Evolutionary conservation across 176 grass and related monocot species (phyloP).

Genomic region (Zea luxurians): DNA sequence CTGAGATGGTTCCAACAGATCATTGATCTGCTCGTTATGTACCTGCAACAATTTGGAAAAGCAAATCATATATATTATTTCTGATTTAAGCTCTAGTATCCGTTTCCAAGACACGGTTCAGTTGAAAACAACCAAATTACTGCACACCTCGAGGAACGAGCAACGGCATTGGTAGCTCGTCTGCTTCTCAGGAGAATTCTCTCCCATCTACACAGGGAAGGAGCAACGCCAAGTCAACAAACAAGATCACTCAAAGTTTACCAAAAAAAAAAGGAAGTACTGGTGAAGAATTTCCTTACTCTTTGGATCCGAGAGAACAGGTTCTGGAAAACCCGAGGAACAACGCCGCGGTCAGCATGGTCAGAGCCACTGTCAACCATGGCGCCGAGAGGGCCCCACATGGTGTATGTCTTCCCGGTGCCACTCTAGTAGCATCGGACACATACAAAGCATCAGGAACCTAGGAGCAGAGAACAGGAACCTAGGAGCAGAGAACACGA

Average conservation of each 20-base stretch:
- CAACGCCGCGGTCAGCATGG: conserved; percentile 52
- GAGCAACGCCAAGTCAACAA: conserved; percentile 9
- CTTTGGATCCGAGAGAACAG: conserved; percentile 73
- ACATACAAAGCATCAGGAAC: conserved; percentile 28
- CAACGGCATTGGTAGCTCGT: conserved; percentile 83
- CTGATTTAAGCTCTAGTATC: background rate
- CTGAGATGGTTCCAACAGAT: conserved; percentile 90
- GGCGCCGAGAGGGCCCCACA: conserved; percentile 82
- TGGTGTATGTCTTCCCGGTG: conserved; percentile 93
- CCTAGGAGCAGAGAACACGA: background rate
- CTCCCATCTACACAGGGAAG: conserved; percentile 54
- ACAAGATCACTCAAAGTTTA: background rate
- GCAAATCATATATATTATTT: background rate
- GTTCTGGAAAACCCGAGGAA: conserved; percentile 81
- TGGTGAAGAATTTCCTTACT: conserved; percentile 32
- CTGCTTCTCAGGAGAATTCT: conserved; percentile 60
- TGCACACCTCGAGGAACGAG: conserved; percentile 83
- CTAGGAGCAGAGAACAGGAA: background rate
- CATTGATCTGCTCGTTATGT: conserved; percentile 88
- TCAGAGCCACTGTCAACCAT: conserved; percentile 62
- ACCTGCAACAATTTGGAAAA: conserved; percentile 53
- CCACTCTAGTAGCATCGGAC: conserved; percentile 56
- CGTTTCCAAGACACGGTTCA: background rate
- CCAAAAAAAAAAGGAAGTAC: background rate
- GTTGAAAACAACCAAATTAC: conserved; percentile 16